These are phyloP conservation scores for Pythium guiyangense DNA, from an alignment of 352 stramenopile genomes.

Conservation along the genomic window DNA sequence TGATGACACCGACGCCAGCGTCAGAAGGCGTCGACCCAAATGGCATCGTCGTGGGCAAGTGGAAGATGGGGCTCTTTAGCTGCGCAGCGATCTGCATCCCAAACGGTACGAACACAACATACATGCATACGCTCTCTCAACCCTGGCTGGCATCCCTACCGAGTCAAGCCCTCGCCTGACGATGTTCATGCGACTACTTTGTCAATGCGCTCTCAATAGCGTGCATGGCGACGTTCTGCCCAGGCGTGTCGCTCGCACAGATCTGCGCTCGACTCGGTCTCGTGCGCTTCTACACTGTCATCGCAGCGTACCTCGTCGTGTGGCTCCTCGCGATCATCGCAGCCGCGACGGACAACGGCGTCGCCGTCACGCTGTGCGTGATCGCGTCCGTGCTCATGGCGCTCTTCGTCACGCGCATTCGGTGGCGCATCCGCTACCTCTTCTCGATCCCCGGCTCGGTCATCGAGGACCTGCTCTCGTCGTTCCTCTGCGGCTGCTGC, in stretches of 20 bases:
- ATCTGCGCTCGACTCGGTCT: constrained; percentile 38
- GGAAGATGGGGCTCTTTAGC: constrained; percentile 26
- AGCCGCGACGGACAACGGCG: constrained; percentile 15
- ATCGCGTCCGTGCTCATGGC: constrained; percentile 24
- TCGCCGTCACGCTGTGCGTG: constrained; percentile 29
- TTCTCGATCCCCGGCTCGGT: constrained; percentile 44
- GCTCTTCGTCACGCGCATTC: constrained; percentile 36
- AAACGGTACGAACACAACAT: constrained; percentile 22
- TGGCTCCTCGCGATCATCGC: constrained; percentile 31
- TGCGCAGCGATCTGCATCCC: constrained; percentile 15
- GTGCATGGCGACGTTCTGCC: constrained; percentile 21
- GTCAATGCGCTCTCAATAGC: constrained; percentile 4
- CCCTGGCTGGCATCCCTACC: too few relatives aligned
- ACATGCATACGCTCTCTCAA: too few relatives aligned
- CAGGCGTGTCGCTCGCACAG: constrained; percentile 38
- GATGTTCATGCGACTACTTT: not conserved
- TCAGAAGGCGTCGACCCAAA: constrained; percentile 23
- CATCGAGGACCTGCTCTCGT: constrained; percentile 28
- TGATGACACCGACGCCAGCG: constrained; percentile 13
- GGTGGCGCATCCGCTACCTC: constrained; percentile 47
- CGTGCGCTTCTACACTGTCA: constrained; percentile 29
- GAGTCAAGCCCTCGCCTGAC: not conserved
- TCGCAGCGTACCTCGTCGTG: constrained; percentile 26
- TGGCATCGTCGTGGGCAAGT: constrained; percentile 25
- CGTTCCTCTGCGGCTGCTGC: constrained; percentile 38